Percentiles rank a stretch among this genome's conserved stretches.
These are phyloP conservation scores for Ceratocystis lukuohia DNA, from an alignment of 2,329 filamentous ascomycete genomes.

Conservation along the genomic window DNA sequence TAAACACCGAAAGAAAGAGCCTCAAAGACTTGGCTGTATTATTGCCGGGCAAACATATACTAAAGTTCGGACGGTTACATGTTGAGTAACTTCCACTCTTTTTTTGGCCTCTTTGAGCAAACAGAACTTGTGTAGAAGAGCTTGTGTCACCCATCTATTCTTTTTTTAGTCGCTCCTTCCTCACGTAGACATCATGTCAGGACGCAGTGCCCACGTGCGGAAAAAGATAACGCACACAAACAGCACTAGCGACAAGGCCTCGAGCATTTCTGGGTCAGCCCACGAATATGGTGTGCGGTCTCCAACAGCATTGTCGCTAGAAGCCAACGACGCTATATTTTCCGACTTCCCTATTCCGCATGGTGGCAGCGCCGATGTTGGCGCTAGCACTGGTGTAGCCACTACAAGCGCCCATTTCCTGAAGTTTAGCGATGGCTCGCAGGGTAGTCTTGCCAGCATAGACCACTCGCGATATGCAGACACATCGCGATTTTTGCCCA, in stretches of 20 bases:
- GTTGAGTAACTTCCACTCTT: background rate
- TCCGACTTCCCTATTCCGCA: slow-evolving; percentile 30
- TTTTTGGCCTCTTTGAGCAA: too few species aligned
- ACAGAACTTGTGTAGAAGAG: background rate
- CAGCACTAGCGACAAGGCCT: slow-evolving; percentile 26
- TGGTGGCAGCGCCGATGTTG: slow-evolving; percentile 22
- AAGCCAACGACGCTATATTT: slow-evolving; percentile 29
- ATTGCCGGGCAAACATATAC: background rate
- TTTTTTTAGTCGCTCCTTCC: background rate
- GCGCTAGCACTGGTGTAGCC: slow-evolving; percentile 28
- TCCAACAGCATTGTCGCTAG: slow-evolving; percentile 29
- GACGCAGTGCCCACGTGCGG: slow-evolving; percentile 44
- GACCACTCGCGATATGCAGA: background rate
- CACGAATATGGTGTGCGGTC: slow-evolving; percentile 25
- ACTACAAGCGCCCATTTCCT: slow-evolving; percentile 34
- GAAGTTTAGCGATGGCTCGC: slow-evolving; percentile 32
- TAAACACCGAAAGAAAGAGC: background rate
- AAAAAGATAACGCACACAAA: slow-evolving; percentile 42
- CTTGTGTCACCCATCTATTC: background rate
- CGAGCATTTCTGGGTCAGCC: slow-evolving; percentile 18
- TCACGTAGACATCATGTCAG: slow-evolving; percentile 35
- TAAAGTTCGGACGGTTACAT: background rate
- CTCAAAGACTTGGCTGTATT: background rate
- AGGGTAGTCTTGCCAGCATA: slow-evolving; percentile 27
- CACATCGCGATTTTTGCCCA: slow-evolving; percentile 4